These are phyloP conservation scores for Galium porrigens DNA, from an alignment of 305 asterid genomes.

Conservation along the genomic window DNA sequence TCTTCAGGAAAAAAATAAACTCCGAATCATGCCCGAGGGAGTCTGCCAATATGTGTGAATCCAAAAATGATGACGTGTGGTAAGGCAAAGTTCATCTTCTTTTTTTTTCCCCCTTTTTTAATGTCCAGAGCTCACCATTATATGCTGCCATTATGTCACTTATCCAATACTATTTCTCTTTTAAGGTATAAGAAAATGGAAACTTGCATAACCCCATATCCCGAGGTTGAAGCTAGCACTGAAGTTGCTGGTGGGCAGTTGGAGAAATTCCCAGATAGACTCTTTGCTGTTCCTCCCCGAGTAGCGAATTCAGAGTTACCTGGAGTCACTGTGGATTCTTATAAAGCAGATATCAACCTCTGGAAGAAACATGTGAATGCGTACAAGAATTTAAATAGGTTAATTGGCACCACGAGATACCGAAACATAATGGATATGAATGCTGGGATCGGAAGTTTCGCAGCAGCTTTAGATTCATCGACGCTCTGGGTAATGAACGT, in stretches of 20 bases:
- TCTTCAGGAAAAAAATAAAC: slow-evolving; percentile 52
- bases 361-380: slow-evolving; percentile 59
- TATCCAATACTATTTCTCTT: slow-evolving; percentile 10
- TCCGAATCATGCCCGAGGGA: slow-evolving; percentile 45
- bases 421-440: slow-evolving; percentile 91
- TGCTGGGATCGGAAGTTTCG: slow-evolving; percentile 82
- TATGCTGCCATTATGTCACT: background rate
- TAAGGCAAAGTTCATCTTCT: slow-evolving; percentile 24
- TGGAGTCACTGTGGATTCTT: slow-evolving; percentile 51
- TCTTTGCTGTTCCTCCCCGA: slow-evolving; percentile 62
- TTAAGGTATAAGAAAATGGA: slow-evolving; percentile 77
- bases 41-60: slow-evolving; percentile 40
- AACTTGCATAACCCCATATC: slow-evolving; percentile 50
- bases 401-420: slow-evolving; percentile 59
- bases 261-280: slow-evolving; percentile 68
- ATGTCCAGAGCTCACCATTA: background rate
- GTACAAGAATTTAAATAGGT: slow-evolving; percentile 41
- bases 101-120: no score
- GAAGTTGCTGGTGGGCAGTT: slow-evolving; percentile 54
- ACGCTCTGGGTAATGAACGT: slow-evolving; percentile 87
- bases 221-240: slow-evolving; percentile 33
- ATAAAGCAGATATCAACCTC: slow-evolving; percentile 46
- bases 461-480: slow-evolving; percentile 65
- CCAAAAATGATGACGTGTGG: slow-evolving; percentile 66
- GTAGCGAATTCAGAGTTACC: slow-evolving; percentile 48